Evolutionary conservation across 1,284 basidiomycete genomes (phyloP).

Genomic region (Ceratobasidium sp.): DNA sequence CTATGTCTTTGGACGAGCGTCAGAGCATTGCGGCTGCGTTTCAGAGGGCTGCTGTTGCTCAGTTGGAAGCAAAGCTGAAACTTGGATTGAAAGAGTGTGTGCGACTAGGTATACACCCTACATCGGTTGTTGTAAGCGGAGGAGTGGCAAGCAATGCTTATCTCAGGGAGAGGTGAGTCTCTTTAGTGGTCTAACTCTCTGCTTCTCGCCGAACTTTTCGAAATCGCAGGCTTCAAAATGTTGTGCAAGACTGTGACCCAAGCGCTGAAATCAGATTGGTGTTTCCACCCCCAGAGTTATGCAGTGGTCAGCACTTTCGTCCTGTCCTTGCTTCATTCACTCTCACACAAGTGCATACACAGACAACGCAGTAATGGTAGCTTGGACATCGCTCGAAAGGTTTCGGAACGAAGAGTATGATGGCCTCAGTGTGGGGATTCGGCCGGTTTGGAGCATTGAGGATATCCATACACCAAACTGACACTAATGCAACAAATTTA

Average conservation of each 20-base stretch:
- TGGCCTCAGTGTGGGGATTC: constrained; percentile 61
- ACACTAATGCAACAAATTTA: background rate
- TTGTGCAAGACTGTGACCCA: background rate
- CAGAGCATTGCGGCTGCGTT: constrained; percentile 71
- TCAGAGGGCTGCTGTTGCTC: constrained; percentile 74
- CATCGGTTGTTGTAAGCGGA: constrained; percentile 81
- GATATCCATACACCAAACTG: constrained; percentile 53
- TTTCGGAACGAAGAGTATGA: constrained; percentile 76
- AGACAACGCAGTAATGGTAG: constrained; percentile 98
- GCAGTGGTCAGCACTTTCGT: constrained; percentile 74
- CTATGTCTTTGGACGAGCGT: constrained; percentile 34
- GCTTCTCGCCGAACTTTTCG: background rate
- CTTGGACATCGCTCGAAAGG: constrained; percentile 85
- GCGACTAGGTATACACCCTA: constrained; percentile 57
- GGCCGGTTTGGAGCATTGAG: constrained; percentile 77
- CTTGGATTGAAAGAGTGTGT: constrained; percentile 66
- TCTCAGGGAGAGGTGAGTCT: constrained; percentile 68
- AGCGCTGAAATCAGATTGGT: constrained; percentile 55
- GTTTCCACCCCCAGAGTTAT: constrained; percentile 79
- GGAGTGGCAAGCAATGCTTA: constrained; percentile 88
- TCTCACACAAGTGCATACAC: constrained; percentile 22
- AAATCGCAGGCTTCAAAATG: background rate
- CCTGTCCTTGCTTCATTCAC: background rate
- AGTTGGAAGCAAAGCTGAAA: constrained; percentile 78
- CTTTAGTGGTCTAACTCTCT: background rate